These are phyloP conservation scores for Trypanosoma avium DNA, from an alignment of 208 protist genomes.

Conservation along the genomic window DNA sequence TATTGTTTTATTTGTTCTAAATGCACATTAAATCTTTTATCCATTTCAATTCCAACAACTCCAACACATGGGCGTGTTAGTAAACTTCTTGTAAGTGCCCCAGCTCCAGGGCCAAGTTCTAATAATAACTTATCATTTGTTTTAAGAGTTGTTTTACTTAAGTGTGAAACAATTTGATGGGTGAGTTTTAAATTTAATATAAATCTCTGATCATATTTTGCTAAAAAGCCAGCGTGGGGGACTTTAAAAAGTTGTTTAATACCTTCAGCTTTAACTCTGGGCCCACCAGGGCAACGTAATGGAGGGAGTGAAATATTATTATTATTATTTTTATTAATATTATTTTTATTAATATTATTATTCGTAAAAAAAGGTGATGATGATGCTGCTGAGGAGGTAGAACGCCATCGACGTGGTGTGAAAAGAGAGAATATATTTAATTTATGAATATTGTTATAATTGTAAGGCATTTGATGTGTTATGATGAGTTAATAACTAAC, in stretches of 20 bases:
- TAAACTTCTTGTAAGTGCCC: slow-evolving; percentile 81
- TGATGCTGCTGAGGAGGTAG: slow-evolving; percentile 1
- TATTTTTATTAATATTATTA: not conserved
- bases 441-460: too few relatives aligned
- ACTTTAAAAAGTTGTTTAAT: slow-evolving; percentile 89
- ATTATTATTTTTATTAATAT: not conserved
- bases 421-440: too few relatives aligned
- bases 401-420: too few relatives aligned
- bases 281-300: slow-evolving; percentile 81
- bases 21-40: slow-evolving; percentile 79
- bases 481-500: too few relatives aligned
- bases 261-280: slow-evolving; percentile 71
- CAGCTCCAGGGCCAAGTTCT: slow-evolving; percentile 82
- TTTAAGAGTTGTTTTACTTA: slow-evolving; percentile 63
- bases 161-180: slow-evolving; percentile 68
- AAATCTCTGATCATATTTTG: slow-evolving; percentile 89
- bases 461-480: too few relatives aligned
- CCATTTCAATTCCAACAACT: slow-evolving; percentile 78
- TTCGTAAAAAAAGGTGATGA: not conserved
- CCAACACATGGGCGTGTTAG: slow-evolving; percentile 81
- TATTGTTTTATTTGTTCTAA: slow-evolving; percentile 79
- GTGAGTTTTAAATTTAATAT: slow-evolving; percentile 89
- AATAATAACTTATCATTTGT: slow-evolving; percentile 81
- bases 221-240: slow-evolving; percentile 76
- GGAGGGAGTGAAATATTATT: slow-evolving; percentile 38